phyloP scores from a whole-genome alignment of 2,329 filamentous ascomycete species.

The Colletotrichum karsti region DNA sequence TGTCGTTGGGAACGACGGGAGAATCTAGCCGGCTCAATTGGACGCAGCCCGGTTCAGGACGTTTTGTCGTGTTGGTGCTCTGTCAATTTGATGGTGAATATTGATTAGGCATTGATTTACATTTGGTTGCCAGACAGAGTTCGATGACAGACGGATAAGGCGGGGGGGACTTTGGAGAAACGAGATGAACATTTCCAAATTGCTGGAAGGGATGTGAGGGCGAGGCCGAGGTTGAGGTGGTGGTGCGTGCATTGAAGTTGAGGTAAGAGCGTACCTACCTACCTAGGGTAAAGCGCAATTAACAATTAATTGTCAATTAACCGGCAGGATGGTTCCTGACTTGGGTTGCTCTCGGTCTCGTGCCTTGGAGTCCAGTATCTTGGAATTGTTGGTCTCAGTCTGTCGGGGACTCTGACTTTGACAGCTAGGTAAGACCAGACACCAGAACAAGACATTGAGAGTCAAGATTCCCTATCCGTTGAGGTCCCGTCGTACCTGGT shows the following conservation, averaged over 20 bases:
- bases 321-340: not conserved
- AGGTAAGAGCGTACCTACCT: too few species aligned
- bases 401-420: too few species aligned
- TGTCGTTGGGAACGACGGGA: not conserved
- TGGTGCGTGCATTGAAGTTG: slow-evolving; percentile 10
- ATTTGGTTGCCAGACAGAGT: slow-evolving; percentile 8
- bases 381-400: too few species aligned
- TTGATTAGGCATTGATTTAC: slow-evolving; percentile 25
- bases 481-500: too few species aligned
- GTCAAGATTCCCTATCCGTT: too few species aligned
- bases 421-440: too few species aligned
- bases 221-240: too few species aligned
- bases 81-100: not conserved
- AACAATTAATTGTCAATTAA: not conserved
- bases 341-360: not conserved
- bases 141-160: not conserved
- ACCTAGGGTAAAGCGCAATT: too few species aligned
- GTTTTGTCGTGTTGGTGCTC: not conserved
- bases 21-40: not conserved
- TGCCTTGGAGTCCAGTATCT: too few species aligned
- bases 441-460: too few species aligned
- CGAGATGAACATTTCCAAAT: slow-evolving; percentile 17
- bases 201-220: not conserved
- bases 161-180: not conserved
- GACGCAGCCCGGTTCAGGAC: not conserved